phyloP scores from a whole-genome alignment of 352 stramenopile genomes.

The Phytopythium helicoides region DNA sequence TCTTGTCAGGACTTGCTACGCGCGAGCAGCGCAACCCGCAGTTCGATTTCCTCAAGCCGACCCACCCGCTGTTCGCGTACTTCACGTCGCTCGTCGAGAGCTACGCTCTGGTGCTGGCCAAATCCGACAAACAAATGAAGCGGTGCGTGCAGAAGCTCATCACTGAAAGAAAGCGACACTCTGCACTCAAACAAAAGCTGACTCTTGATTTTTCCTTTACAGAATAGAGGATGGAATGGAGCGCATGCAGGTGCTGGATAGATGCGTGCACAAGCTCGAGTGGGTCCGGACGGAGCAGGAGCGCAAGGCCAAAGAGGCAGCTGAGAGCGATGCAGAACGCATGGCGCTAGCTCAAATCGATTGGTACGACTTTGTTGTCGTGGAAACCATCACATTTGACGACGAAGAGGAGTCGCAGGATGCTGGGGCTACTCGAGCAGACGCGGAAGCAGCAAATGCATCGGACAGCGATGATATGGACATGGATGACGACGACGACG shows the following conservation, averaged over 20 bases:
- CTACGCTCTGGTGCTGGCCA: conserved; percentile 91
- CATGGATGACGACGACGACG: conserved; percentile 83
- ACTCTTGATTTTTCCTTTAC: not conserved
- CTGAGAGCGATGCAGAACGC: conserved; percentile 72
- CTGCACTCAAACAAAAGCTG: not conserved
- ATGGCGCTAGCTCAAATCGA: conserved; percentile 89
- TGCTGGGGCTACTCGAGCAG: conserved; percentile 12
- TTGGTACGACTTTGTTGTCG: conserved; percentile 99
- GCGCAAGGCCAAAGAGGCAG: conserved; percentile 61
- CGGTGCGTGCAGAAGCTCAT: conserved; percentile 19
- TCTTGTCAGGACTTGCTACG: conserved; percentile 92
- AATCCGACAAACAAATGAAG: conserved; percentile 66
- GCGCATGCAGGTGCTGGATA: conserved; percentile 84
- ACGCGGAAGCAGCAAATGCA: conserved; percentile 29
- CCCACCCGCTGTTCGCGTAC: conserved; percentile 96
- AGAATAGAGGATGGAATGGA: conserved; percentile 72
- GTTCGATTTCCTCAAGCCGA: conserved; percentile 98
- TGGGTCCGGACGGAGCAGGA: conserved; percentile 78
- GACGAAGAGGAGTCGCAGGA: conserved; percentile 74
- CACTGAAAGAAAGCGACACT: no score
- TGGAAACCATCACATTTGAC: conserved; percentile 98
- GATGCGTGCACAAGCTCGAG: conserved; percentile 83
- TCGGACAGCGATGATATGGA: conserved; percentile 89
- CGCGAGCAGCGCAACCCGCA: conserved; percentile 97
- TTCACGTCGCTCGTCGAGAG: conserved; percentile 98